These are phyloP conservation scores for Lignosus rhinocerotis DNA, from an alignment of 1,284 basidiomycete species.

Conservation along the genomic window DNA sequence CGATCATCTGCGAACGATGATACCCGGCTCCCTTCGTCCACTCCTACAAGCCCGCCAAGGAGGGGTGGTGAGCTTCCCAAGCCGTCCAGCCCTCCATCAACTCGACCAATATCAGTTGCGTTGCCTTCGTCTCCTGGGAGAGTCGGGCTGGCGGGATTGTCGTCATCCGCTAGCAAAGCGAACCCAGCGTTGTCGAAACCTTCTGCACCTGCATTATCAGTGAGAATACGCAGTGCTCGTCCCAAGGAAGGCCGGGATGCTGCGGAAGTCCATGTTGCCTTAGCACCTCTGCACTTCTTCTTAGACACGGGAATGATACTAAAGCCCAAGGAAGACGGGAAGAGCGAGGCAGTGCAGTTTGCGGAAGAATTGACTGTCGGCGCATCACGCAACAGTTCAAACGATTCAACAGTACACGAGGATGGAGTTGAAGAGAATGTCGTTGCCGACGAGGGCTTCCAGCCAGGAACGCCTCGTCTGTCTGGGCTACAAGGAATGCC, in stretches of 20 bases:
- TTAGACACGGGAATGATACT: slow-evolving; percentile 61
- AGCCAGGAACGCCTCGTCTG: slow-evolving; percentile 38
- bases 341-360: slow-evolving; percentile 40
- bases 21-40: not conserved
- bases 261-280: slow-evolving; percentile 38
- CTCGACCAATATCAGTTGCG: slow-evolving; percentile 10
- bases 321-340: slow-evolving; percentile 36
- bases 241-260: not conserved
- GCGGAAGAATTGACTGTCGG: slow-evolving; percentile 35
- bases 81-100: slow-evolving; percentile 7
- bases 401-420: not conserved
- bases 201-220: slow-evolving; percentile 22
- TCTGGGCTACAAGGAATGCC: slow-evolving; percentile 15
- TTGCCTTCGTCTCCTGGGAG: slow-evolving; percentile 22
- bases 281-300: slow-evolving; percentile 72
- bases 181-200: slow-evolving; percentile 1
- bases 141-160: slow-evolving; percentile 19
- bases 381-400: slow-evolving; percentile 11
- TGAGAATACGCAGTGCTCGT: slow-evolving; percentile 21
- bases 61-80: slow-evolving; percentile 1
- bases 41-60: slow-evolving; percentile 10
- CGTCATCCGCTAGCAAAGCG: slow-evolving; percentile 15
- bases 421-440: slow-evolving; percentile 22
- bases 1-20: slow-evolving; percentile 3
- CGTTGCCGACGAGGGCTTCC: slow-evolving; percentile 28